Evolutionary conservation across 1,139 yeast species (phyloP), one percentile per base, ranked within the genome.

Genomic region (Ogataea hybrid): DNA sequence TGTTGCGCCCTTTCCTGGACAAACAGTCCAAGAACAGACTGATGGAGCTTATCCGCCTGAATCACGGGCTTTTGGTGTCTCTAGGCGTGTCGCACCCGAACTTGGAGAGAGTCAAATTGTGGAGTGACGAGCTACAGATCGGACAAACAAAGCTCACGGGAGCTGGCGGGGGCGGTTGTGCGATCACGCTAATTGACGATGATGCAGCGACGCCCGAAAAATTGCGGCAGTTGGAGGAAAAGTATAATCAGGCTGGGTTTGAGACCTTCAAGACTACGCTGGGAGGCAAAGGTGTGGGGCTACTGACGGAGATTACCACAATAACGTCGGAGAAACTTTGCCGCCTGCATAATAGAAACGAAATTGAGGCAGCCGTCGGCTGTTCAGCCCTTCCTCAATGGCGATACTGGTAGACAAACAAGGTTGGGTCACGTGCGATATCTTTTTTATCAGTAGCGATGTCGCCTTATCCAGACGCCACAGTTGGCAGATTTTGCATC

Each of bases 101-200:
- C 15, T 70, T 92, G 46, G 98, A 92, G 59, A 69, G 71, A 40
- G 78, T 90, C 36, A 82, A 80, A 53, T 67, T 77, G 18, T 68
- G 80, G 15, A 75, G 86, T 18, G 90, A 84, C 56, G 71, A 69
- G 34, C 59, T 77, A 43, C 59, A 68, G 2, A 65, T 92, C 27
- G 99, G 99, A 6, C 81, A 86, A 46, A 90, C 99, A 2, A 92
- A 92, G 63, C 73, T 92, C 47, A 92, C 98, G 0, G 99, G 99
- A 32, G 98, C 98, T 0, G 99, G 99, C 20, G 98, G 98, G 15
- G 99, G 99, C 34, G 99, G 99, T 1, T 92, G 99, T 68, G 96
- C 97, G 15, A 84, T 94, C 43, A 92, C 97, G 0, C 68, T 92
- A 39, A 71, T 90, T 10, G 70, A 78, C 38, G 82, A 77, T 38